Evolutionary conservation across 2,329 filamentous ascomycete genomes (phyloP), one percentile per base, ranked within the genome.

Genomic region (Colletotrichum navitas): DNA sequence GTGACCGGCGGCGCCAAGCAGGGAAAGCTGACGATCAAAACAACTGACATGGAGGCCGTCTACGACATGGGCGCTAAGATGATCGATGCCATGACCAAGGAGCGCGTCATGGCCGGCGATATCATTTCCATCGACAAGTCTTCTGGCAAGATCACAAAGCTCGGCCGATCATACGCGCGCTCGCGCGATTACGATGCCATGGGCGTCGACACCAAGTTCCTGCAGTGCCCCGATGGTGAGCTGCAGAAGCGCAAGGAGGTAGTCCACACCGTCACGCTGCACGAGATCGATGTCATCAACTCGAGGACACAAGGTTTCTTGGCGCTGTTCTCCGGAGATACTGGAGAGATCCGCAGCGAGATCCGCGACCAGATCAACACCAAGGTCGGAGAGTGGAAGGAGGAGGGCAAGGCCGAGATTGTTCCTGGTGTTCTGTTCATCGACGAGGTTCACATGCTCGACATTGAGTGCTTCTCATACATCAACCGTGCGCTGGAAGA

Each of bases 31-130:
- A 99, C 96, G 26, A 97, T 99, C 85, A 99, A 99, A 85, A 99
- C 96, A 14, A 98, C 95, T 70, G 96, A 99, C 82, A 99, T 99
- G 96, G 96, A 99, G 84, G 97, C 96, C 16, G 93, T 99, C 75
- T 99, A 98, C 85, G 96, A 99, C 79, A 98, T 99, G 95, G 96
- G 96, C 75, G 95, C 93, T 76, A 98, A 98, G 85, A 98, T 99
- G 96, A 99, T 99, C 76, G 96, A 99, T 80, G 94, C 94, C 75
- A 98, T 99, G 94, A 98, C 95, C 76, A 98, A 98, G 84, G 96
- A 99, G 86, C 95, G 97, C 78, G 94, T 99, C 75, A 97, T 98
- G 92, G 96, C 96, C 5, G 96, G 96, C 77, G 96, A 99, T 81
- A 96, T 99, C 76, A 97, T 99, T 78, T 97, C 94, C 68, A 98